phyloP scores from a whole-genome alignment of 495 filamentous ascomycete genomes.

The Trichoderma asperelloides region DNA sequence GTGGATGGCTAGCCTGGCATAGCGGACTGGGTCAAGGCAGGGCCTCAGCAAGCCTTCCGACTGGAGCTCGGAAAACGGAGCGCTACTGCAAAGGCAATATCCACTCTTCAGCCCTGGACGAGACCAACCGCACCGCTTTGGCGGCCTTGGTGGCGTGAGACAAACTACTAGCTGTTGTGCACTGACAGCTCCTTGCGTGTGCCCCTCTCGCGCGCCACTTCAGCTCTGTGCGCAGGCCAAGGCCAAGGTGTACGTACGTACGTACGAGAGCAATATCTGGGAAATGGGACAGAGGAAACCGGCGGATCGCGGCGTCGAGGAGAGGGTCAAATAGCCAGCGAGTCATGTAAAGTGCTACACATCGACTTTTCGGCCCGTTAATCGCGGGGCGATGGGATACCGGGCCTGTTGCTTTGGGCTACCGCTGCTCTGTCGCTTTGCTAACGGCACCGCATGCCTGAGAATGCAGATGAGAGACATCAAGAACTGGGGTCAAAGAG shows the following conservation, averaged over 20 bases:
- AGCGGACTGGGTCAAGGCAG: background rate
- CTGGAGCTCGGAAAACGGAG: background rate
- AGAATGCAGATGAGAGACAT: background rate
- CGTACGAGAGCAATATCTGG: background rate
- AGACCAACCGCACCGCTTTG: background rate
- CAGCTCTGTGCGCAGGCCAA: background rate
- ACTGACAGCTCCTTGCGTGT: slow-evolving; percentile 3
- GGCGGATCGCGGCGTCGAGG: background rate
- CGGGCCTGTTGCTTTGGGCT: background rate
- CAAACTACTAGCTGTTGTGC: slow-evolving; percentile 5
- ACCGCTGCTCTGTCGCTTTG: background rate
- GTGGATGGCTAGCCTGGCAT: background rate
- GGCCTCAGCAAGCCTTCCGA: background rate
- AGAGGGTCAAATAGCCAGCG: background rate
- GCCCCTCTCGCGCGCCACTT: slow-evolving; percentile 1
- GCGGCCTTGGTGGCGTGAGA: background rate
- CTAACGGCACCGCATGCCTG: background rate
- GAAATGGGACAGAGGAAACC: background rate
- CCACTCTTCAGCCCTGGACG: slow-evolving; percentile 6
- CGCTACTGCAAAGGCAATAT: background rate
- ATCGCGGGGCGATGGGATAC: background rate
- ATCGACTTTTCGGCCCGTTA: background rate
- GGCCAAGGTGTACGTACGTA: background rate
- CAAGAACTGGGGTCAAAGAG: slow-evolving; percentile 3
- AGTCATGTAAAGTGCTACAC: background rate